Conservation (phyloP, 495 filamentous ascomycete species). For the Pseudotulostoma volvatum region DNA sequence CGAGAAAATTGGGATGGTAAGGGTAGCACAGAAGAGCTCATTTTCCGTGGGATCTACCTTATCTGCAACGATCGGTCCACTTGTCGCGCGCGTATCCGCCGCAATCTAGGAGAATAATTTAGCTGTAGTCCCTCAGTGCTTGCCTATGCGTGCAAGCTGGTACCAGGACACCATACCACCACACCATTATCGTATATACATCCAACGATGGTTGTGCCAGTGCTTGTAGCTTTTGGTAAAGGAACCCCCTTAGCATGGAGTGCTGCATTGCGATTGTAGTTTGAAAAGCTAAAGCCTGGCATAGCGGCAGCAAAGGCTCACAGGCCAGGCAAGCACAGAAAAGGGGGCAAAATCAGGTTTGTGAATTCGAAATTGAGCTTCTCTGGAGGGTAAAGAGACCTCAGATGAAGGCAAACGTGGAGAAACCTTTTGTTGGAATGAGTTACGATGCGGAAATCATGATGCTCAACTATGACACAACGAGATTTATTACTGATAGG, state of each 20-base stretch:
- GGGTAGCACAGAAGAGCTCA: no score
- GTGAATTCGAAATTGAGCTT: constrained; percentile 1
- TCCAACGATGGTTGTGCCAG: constrained; percentile 97
- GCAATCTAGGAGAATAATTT: constrained; percentile 60
- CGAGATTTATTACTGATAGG: no score
- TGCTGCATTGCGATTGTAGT: constrained; percentile 94
- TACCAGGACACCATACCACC: constrained; percentile 47
- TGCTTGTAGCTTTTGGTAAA: constrained; percentile 93
- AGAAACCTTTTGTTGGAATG: no score
- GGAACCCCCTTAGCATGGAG: constrained; percentile 87
- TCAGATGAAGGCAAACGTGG: background rate
- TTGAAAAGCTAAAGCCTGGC: constrained; percentile 98
- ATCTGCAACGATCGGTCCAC: constrained; percentile 95
- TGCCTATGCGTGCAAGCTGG: no score
- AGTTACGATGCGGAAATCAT: no score
- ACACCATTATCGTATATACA: constrained; percentile 95
- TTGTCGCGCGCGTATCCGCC: constrained; percentile 94
- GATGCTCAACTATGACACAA: no score
- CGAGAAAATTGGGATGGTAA: no score
- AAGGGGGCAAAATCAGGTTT: constrained; percentile 2
- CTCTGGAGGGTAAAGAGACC: background rate
- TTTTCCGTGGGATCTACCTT: no score
- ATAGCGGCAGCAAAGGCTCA: constrained; percentile 43
- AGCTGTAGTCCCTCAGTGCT: constrained; percentile 10
- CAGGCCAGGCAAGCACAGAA: constrained; percentile 8